A percentile compares a stretch with the other conserved stretches of the same genome.
Conservation (phyloP, 495 filamentous ascomycete genomes). For the Peziza echinospora region DNA sequence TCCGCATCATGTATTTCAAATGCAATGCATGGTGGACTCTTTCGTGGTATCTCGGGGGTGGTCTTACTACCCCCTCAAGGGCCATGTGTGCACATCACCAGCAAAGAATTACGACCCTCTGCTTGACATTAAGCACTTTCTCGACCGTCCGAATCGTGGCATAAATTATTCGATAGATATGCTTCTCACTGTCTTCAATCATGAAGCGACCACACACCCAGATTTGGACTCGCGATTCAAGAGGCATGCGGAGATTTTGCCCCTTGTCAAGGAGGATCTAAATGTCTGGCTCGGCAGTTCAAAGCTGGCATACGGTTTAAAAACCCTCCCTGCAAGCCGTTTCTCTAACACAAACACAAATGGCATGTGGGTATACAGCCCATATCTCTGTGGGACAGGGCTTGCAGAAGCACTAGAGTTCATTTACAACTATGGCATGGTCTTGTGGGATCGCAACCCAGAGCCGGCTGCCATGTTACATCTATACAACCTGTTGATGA, state of each 20-base stretch:
- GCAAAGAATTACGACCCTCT: conserved; percentile 19
- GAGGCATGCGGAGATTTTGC: conserved; percentile 6
- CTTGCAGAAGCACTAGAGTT: conserved; percentile 24
- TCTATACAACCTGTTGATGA: conserved; percentile 27
- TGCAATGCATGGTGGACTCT: conserved; percentile 29
- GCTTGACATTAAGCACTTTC: conserved; percentile 26
- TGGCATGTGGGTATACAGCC: conserved; percentile 30
- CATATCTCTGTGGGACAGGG: conserved; percentile 28
- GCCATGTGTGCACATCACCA: conserved; percentile 20
- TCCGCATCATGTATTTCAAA: conserved; percentile 26
- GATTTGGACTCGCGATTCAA: conserved; percentile 18
- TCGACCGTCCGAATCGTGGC: conserved; percentile 20
- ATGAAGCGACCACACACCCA: conserved; percentile 16
- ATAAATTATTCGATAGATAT: conserved; percentile 10
- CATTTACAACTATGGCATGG: conserved; percentile 19
- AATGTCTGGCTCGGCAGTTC: conserved; percentile 25
- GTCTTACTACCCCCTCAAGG: conserved; percentile 17
- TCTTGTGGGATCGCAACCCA: conserved; percentile 20
- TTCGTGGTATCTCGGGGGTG: conserved; percentile 24
- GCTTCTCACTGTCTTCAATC: conserved; percentile 15
- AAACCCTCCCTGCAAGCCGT: conserved; percentile 22
- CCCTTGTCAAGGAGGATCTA: conserved; percentile 19
- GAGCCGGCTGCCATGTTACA: conserved; percentile 22
- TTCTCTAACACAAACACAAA: conserved; percentile 25
- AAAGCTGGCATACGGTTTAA: conserved; percentile 22